Conservation (phyloP, 495 filamentous ascomycete genomes). For the Aspergillus sclerotiicarbonarius region DNA sequence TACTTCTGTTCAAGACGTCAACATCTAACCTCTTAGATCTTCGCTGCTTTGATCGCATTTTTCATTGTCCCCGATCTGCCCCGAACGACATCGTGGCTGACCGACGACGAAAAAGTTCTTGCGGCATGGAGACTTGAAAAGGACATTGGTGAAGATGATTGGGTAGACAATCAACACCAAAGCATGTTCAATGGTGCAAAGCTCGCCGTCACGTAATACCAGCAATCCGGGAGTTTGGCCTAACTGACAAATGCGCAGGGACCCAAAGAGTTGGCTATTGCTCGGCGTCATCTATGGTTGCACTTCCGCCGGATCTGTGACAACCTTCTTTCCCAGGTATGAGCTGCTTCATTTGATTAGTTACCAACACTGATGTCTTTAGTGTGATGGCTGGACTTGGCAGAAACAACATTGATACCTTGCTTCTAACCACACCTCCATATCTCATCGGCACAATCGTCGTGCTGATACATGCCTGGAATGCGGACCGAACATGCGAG, state of each 20-base stretch:
- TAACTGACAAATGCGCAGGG: background rate
- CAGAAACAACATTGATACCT: conserved; percentile 58
- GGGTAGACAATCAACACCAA: conserved; percentile 58
- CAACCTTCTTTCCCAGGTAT: conserved; percentile 68
- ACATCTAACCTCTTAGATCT: conserved; percentile 22
- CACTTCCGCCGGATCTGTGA: background rate
- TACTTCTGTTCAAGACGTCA: no score
- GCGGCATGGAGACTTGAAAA: conserved; percentile 70
- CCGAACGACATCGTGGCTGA: conserved; percentile 71
- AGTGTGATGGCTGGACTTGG: conserved; percentile 36
- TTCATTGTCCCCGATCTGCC: conserved; percentile 77
- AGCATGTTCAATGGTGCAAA: conserved; percentile 65
- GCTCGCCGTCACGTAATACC: conserved; percentile 51
- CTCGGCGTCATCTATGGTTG: background rate
- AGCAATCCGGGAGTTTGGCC: background rate
- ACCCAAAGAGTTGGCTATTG: conserved; percentile 4
- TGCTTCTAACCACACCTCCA: conserved; percentile 70
- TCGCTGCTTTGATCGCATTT: conserved; percentile 49
- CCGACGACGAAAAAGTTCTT: conserved; percentile 62
- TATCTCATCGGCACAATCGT: conserved; percentile 66
- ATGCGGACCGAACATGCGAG: conserved; percentile 72
- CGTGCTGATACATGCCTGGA: conserved; percentile 65
- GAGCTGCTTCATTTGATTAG: conserved; percentile 32
- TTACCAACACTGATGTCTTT: conserved; percentile 54
- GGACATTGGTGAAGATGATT: conserved; percentile 77